Conservation (phyloP, 495 filamentous ascomycete species). For the Chaetomidium leptoderma region DNA sequence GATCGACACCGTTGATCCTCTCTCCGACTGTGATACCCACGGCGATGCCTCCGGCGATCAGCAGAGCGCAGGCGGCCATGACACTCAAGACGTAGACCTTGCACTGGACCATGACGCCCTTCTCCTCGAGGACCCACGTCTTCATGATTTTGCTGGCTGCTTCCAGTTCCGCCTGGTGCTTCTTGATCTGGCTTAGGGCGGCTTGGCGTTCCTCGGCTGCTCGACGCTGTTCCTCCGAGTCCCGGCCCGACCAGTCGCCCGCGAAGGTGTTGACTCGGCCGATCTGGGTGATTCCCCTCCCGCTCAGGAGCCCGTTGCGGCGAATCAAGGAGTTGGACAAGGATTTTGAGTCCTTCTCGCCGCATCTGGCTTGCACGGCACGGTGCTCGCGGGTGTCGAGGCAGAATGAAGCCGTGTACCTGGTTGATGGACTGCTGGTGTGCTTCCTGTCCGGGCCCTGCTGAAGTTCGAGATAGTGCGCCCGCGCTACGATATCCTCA, state of each 20-base stretch:
- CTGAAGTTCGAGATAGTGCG: not conserved
- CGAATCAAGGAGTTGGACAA: not conserved
- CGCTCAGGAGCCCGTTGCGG: not conserved
- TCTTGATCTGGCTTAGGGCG: not conserved
- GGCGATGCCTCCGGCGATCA: conserved; percentile 14
- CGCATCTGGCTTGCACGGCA: not conserved
- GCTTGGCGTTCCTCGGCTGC: not conserved
- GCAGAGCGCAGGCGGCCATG: not conserved
- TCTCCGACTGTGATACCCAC: conserved; percentile 25
- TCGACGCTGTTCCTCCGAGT: not conserved
- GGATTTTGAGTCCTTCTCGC: not conserved
- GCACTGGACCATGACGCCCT: conserved; percentile 3
- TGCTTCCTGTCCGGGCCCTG: not conserved
- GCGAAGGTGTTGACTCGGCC: not conserved
- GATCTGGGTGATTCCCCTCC: not conserved
- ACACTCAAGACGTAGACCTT: not conserved
- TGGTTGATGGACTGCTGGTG: not conserved
- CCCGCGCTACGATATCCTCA: not conserved
- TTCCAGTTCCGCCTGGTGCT: not conserved
- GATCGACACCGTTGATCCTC: conserved; percentile 33
- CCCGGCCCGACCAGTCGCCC: not conserved
- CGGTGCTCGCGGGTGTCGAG: not conserved
- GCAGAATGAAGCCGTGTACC: not conserved
- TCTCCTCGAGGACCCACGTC: conserved; percentile 5
- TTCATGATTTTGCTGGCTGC: not conserved